Evolutionary conservation across 805 yeast species (phyloP).

Genomic region (Candida taoyuanica): DNA sequence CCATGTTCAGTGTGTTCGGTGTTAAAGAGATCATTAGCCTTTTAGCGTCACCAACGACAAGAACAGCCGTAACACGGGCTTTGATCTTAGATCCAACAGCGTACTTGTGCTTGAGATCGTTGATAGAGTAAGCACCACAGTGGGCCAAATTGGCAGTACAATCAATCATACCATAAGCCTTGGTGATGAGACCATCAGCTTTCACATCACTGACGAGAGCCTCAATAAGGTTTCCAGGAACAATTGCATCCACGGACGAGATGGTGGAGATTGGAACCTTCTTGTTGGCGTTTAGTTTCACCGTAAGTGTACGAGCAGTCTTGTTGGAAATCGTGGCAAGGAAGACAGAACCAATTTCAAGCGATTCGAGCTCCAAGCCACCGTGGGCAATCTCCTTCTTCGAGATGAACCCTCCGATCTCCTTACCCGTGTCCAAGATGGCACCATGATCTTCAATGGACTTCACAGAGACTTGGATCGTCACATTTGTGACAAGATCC

Average conservation of each 20-base stretch:
- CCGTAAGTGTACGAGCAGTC: conserved; percentile 53
- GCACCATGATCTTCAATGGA: conserved; percentile 93
- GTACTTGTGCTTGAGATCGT: conserved; percentile 53
- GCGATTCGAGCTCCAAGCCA: conserved; percentile 30
- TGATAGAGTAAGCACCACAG: conserved; percentile 40
- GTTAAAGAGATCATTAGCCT: conserved; percentile 60
- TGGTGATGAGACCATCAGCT: conserved; percentile 62
- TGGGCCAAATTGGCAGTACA: conserved; percentile 71
- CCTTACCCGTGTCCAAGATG: conserved; percentile 65
- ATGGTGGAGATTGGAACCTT: conserved; percentile 51
- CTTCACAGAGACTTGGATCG: conserved; percentile 71
- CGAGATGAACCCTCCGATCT: conserved; percentile 66
- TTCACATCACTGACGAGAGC: conserved; percentile 59
- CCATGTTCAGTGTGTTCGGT: conserved; percentile 42
- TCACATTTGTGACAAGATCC: conserved; percentile 57
- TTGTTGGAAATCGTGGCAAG: conserved; percentile 53
- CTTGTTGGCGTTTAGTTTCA: conserved; percentile 41
- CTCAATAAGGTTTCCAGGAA: conserved; percentile 82
- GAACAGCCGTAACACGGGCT: conserved; percentile 65
- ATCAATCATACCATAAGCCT: conserved; percentile 68
- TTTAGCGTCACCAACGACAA: conserved; percentile 47
- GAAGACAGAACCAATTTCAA: conserved; percentile 63
- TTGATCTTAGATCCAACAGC: conserved; percentile 63
- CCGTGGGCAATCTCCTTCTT: conserved; percentile 54
- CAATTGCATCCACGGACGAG: conserved; percentile 70